Percentiles rank a stretch among this genome's conserved stretches.
Conservation (phyloP, 2,329 filamentous ascomycete species). For the Epichloe baconii region DNA sequence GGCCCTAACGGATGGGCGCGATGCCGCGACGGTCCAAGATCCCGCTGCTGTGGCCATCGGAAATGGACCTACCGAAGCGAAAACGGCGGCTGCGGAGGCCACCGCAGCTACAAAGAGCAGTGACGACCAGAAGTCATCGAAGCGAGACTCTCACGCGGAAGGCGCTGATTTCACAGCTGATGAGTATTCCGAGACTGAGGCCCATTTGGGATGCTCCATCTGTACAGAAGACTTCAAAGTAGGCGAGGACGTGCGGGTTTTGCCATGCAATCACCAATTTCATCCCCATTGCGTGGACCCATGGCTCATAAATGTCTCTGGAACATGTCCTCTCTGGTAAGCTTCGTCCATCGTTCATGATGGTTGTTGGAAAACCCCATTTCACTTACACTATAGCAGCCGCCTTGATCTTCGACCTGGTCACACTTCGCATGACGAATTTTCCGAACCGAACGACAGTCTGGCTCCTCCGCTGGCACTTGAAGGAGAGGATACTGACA, state of each 20-base stretch:
- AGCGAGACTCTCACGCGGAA: conserved; percentile 5
- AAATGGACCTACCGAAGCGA: neutral
- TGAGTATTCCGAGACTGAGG: conserved; percentile 10
- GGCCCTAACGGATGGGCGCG: conserved; percentile 21
- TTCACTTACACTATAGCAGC: conserved; percentile 17
- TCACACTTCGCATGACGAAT: conserved; percentile 9
- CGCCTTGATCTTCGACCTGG: conserved; percentile 41
- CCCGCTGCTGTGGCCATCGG: conserved; percentile 5
- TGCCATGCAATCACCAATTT: conserved; percentile 56
- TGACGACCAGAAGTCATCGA: conserved; percentile 3
- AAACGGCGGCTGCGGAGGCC: neutral
- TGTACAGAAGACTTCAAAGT: conserved; percentile 57
- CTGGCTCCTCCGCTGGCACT: conserved; percentile 29
- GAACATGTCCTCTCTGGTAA: conserved; percentile 57
- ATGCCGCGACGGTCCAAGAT: conserved; percentile 10
- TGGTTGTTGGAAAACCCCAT: neutral
- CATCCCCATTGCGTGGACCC: conserved; percentile 57
- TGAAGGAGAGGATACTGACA: conserved; percentile 23
- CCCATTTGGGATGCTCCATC: conserved; percentile 48
- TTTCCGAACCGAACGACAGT: conserved; percentile 9
- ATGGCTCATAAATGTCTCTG: conserved; percentile 57
- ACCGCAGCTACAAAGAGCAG: conserved; percentile 2
- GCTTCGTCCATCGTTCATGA: conserved; percentile 13
- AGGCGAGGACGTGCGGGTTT: conserved; percentile 53
- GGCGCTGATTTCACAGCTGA: neutral